Evolutionary conservation across 2,329 filamentous ascomycete genomes (phyloP).

Genomic region (Curvularia spicifera): DNA sequence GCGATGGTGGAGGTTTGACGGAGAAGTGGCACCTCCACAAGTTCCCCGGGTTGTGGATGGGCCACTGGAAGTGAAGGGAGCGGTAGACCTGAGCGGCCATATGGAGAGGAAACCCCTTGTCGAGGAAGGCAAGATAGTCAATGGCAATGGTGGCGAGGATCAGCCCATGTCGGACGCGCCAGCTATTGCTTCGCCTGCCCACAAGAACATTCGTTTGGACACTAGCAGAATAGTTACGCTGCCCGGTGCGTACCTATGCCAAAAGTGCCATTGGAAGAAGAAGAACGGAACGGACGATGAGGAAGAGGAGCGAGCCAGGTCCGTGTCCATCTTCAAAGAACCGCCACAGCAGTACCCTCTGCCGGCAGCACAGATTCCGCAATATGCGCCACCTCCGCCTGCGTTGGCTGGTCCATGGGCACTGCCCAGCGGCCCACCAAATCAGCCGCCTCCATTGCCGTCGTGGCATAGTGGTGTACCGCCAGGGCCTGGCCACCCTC

Average conservation of each 20-base stretch:
- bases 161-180: conserved; percentile 42
- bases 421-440: conserved; percentile 27
- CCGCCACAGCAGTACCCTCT: conserved; percentile 44
- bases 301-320: conserved; percentile 39
- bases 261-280: conserved; percentile 58
- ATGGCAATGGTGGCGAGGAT: conserved; percentile 33
- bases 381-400: conserved; percentile 31
- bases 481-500: conserved; percentile 29
- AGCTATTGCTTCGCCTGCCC: conserved; percentile 26
- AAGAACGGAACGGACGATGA: conserved; percentile 45
- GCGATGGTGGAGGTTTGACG: conserved; percentile 57
- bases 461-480: conserved; percentile 41
- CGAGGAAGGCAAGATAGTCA: conserved; percentile 29
- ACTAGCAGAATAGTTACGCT: conserved; percentile 27
- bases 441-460: conserved; percentile 40
- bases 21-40: conserved; percentile 16
- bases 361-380: conserved; percentile 41
- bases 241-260: conserved; percentile 50
- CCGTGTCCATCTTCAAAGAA: conserved; percentile 38
- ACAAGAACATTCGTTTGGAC: conserved; percentile 29
- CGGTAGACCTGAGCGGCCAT: conserved; percentile 23
- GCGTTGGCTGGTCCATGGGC: conserved; percentile 32
- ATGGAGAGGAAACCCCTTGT: conserved; percentile 23
- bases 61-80: conserved; percentile 29
- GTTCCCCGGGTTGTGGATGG: conserved; percentile 29